phyloP scores from a whole-genome alignment of 306 rosid species.

The Dalbergia oliveri region DNA sequence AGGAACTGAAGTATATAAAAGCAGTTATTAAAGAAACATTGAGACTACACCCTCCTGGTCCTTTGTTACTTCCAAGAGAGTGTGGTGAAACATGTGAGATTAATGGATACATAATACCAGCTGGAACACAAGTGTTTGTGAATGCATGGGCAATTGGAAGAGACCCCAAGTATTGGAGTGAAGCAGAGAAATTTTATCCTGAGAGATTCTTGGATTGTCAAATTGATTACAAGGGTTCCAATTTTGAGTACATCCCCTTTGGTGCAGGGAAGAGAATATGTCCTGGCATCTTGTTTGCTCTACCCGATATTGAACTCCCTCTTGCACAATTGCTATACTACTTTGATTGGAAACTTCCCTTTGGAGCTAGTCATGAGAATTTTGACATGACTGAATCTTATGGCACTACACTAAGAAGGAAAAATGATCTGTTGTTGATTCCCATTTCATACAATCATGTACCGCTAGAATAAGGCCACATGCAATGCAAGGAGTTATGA shows the following conservation, averaged over 20 bases:
- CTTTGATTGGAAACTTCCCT: constrained; percentile 48
- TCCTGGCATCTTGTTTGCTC: constrained; percentile 30
- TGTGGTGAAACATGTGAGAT: constrained; percentile 38
- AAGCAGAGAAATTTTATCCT: constrained; percentile 41
- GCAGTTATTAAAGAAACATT: constrained; percentile 45
- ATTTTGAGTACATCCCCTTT: background rate
- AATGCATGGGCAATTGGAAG: constrained; percentile 43
- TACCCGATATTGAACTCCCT: constrained; percentile 31
- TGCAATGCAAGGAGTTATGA: no score
- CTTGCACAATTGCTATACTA: constrained; percentile 39
- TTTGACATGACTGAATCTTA: constrained; percentile 41
- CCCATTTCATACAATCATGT: constrained; percentile 9
- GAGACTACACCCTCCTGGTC: constrained; percentile 43
- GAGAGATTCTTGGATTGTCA: constrained; percentile 43
- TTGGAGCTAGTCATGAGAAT: constrained; percentile 31
- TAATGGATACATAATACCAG: constrained; percentile 44
- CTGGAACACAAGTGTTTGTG: constrained; percentile 23
- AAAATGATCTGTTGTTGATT: background rate
- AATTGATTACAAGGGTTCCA: constrained; percentile 32
- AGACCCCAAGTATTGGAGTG: constrained; percentile 39
- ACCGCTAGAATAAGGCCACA: background rate
- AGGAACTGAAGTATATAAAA: constrained; percentile 37
- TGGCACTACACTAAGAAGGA: constrained; percentile 15
- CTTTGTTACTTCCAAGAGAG: constrained; percentile 42
- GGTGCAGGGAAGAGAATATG: constrained; percentile 28